These are phyloP conservation scores for Kwoniella newhampshirensis DNA, from an alignment of 768 basidiomycete genomes.

Conservation along the genomic window DNA sequence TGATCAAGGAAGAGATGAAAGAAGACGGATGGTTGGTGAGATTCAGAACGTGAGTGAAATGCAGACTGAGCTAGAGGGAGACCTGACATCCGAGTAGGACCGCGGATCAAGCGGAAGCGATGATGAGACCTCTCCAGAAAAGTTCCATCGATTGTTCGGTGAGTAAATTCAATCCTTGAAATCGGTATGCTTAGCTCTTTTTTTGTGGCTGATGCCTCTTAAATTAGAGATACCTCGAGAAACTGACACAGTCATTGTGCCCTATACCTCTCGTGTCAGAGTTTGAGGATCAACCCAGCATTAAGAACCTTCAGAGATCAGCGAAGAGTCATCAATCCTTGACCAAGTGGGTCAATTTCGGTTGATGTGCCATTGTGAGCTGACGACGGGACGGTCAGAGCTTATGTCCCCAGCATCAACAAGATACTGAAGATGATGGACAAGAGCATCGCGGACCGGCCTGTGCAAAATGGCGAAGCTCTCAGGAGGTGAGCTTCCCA, in stretches of 20 bases:
- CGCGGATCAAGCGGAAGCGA: conserved; percentile 84
- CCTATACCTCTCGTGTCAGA: conserved; percentile 11
- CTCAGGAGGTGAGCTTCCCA: conserved; percentile 60
- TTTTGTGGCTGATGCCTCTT: background rate
- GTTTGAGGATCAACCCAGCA: conserved; percentile 19
- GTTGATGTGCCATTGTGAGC: background rate
- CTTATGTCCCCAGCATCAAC: conserved; percentile 89
- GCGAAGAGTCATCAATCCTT: conserved; percentile 66
- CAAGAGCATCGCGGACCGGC: conserved; percentile 86
- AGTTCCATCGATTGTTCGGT: conserved; percentile 87
- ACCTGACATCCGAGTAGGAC: conserved; percentile 55
- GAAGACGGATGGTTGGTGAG: conserved; percentile 97
- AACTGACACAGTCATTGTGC: conserved; percentile 21
- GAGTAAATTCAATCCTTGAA: conserved; percentile 35
- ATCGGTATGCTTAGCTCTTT: too few species aligned
- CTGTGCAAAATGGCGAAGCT: conserved; percentile 96
- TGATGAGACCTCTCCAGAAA: conserved; percentile 96
- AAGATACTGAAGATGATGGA: conserved; percentile 92
- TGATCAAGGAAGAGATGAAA: conserved; percentile 84
- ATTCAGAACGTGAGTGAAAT: conserved; percentile 66
- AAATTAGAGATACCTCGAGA: conserved; percentile 29
- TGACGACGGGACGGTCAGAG: conserved; percentile 57
- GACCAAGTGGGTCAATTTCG: conserved; percentile 66
- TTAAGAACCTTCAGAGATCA: conserved; percentile 21
- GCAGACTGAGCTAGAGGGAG: too few species aligned